Base-by-base conservation (phyloP, 176 grass and related monocot species). In the Ensete glaucum region DNA sequence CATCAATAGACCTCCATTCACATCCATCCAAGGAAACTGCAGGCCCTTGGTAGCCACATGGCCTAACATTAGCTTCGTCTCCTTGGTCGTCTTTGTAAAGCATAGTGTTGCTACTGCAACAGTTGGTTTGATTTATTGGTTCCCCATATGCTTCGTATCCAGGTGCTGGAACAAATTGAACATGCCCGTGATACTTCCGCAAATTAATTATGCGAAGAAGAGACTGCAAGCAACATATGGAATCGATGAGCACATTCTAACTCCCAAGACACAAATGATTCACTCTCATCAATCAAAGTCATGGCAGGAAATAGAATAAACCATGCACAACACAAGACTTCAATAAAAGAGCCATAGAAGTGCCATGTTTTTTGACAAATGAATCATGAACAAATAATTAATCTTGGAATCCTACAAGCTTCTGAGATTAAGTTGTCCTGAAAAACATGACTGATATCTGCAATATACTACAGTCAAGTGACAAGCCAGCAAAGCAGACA, bases 1-100 rank as follows among this genome's bases (percentile, higher is more conserved):
- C 96, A 5, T 84, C 84, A 50, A 99, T 76, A 53, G 80, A 95
- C 72, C 96, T 99, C 96, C 96, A 99, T 29, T 91, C 10, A 12
- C 71, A 79, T 64, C 82, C 85, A 19, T 67, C 52, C 23, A 82
- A 74, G 13, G 84, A 54, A 80, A 81, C 66, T 11, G 80, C 83
- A 51, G 86, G 81, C 56, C 91, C 96, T 29, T 52, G 25, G 73
- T 91, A 99, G 51, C 78, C 73, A 73, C 69, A 53, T 15, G 70
- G 77, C 77, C 76, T 77, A 64, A 62, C 74, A 52, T 84, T 83
- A 24, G 14, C 27, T 16, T 52, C 78, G 53, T 82, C 65, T 63
- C 26, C 62, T 74, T 19, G 69, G 13, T 58, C 78, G 53, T 76
- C 73, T 54, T 86, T 67, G 27, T 55, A 58, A 64, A 77, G 72